These are phyloP conservation scores for Penicillium frequentans DNA, from an alignment of 2,329 filamentous ascomycete species.

Conservation along the genomic window DNA sequence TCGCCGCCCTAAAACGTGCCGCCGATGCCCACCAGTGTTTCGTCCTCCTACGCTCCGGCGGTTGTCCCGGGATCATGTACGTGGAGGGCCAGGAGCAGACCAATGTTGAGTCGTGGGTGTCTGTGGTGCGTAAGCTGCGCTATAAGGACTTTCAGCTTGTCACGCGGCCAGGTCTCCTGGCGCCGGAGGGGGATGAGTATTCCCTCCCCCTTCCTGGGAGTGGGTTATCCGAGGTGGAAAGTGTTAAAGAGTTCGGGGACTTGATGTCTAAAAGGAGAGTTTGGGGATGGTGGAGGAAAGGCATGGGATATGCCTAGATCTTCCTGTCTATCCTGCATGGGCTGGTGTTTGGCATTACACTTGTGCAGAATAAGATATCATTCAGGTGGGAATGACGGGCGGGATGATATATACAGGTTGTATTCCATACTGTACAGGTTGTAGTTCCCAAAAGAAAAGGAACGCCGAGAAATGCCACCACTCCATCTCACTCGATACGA, in stretches of 20 bases:
- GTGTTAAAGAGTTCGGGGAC: constrained; percentile 64
- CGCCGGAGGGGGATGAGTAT: constrained; percentile 12
- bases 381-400: background rate
- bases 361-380: background rate
- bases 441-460: background rate
- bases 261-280: constrained; percentile 63
- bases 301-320: constrained; percentile 57
- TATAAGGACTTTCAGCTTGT: constrained; percentile 74
- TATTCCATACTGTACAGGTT: background rate
- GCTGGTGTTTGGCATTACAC: background rate
- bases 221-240: constrained; percentile 58
- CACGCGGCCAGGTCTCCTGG: constrained; percentile 49
- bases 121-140: constrained; percentile 61
- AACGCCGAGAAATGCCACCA: background rate
- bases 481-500: background rate
- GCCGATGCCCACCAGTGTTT: constrained; percentile 61
- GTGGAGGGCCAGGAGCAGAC: constrained; percentile 60
- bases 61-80: constrained; percentile 76
- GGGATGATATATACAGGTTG: background rate
- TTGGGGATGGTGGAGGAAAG: constrained; percentile 65
- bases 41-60: constrained; percentile 66
- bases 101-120: constrained; percentile 64
- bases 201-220: constrained; percentile 1
- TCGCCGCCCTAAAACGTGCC: constrained; percentile 63
- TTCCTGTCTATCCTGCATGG: background rate